Percentiles rank a stretch among this genome's conserved stretches.
Evolutionary conservation across 805 yeast species (phyloP).

Genomic region (Saturnispora halmiae): DNA sequence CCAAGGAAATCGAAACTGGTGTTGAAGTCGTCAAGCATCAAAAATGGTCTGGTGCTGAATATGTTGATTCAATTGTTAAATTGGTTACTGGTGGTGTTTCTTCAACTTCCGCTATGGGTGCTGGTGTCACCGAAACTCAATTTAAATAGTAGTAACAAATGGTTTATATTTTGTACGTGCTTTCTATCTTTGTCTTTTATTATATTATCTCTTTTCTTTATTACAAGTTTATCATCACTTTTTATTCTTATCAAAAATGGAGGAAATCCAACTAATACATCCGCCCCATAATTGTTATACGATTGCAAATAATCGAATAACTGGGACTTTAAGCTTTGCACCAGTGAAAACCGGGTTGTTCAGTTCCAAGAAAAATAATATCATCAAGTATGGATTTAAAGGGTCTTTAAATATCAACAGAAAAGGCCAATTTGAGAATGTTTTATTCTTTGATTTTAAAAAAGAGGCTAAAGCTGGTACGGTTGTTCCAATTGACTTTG

Average conservation of each 20-base stretch:
- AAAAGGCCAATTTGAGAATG: slow-evolving; percentile 4
- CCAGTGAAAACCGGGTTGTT: neutral
- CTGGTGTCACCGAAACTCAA: slow-evolving; percentile 96
- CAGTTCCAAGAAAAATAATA: neutral
- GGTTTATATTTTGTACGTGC: too few relatives aligned
- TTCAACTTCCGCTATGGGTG: slow-evolving; percentile 97
- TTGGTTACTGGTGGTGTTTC: slow-evolving; percentile 90
- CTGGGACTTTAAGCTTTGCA: neutral
- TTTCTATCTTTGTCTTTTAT: too few relatives aligned
- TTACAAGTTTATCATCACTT: neutral
- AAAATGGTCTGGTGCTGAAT: slow-evolving; percentile 98
- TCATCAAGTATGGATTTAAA: slow-evolving; percentile 2
- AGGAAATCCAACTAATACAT: neutral
- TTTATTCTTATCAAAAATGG: neutral
- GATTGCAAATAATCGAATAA: slow-evolving; percentile 1
- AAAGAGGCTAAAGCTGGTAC: neutral
- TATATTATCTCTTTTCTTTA: too few relatives aligned
- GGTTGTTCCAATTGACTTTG: slow-evolving; percentile 1
- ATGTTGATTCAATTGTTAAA: slow-evolving; percentile 82
- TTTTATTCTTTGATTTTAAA: slow-evolving; percentile 4
- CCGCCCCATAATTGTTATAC: slow-evolving; percentile 1
- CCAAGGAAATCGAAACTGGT: slow-evolving; percentile 75
- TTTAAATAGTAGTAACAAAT: too few relatives aligned
- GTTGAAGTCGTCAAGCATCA: slow-evolving; percentile 97
- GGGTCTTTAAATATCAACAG: slow-evolving; percentile 1